Base-by-base conservation (phyloP, 495 filamentous ascomycete genomes). In the Hypomontagnella submonticulosa region DNA sequence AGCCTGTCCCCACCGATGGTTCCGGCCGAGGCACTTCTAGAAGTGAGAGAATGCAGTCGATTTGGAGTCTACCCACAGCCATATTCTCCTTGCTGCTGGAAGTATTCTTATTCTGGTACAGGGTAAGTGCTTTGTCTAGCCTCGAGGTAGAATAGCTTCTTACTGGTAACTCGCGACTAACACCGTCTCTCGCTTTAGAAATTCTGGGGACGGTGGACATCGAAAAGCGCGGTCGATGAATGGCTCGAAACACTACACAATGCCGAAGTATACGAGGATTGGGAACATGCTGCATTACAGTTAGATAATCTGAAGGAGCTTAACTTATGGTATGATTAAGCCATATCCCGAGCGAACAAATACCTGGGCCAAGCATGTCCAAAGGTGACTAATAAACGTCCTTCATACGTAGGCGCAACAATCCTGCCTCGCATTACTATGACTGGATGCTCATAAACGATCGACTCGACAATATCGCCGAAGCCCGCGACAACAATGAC, bases 381-480 rank as follows among this genome's bases (percentile, higher is more conserved):
- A 13, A 36, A n/a, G 37, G 19, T 8, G 38, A 46, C 56, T 73
- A 18, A 70, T 57, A 38, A 34, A 55, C 12, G 37, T 36, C 42
- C n/a, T 42, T 38, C 36, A 13, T 18, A 47, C 47, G 4, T 42
- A 91, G 89, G 89, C 89, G 91, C 37, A 89, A 93, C 60, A 92
- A 94, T 71, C 86, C 90, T 0, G 86, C 88, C 10, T 93, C 89
- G 70, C 87, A 87, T 66, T 84, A 91, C 72, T 97, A 97, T 77
- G 93, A 97, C 77, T 96, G 92, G 80, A 83, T 85, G 43, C 88
- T 97, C 44, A 97, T 97, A 64, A 81, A 89, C 71, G 85, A 91
- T 57, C 87, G 93, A 37, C 76, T 93, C 23, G 84, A 88, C 67
- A 84, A 87, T 20, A 84, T 97, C 61, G 82, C 89, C 60, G 84